Conservation (phyloP, 2,329 filamentous ascomycete species). For the Ophiocordyceps camponoti-saundersi region DNA sequence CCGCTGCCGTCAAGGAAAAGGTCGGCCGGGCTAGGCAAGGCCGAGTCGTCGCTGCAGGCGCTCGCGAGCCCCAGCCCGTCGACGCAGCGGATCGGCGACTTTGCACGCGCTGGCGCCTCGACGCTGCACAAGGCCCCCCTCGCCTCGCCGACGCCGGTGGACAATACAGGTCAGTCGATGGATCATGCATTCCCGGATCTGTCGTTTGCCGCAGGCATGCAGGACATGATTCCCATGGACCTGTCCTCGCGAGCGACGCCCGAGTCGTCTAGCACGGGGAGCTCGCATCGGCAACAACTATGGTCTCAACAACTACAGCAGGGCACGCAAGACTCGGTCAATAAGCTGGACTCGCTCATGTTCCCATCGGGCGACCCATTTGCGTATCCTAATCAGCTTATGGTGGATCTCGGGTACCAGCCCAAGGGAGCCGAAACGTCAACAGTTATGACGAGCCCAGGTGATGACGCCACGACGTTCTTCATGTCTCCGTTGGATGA, state of each 20-base stretch:
- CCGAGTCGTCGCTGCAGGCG: constrained; percentile 15
- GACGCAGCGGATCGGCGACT: constrained; percentile 16
- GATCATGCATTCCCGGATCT: constrained; percentile 17
- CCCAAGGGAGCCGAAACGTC: constrained; percentile 15
- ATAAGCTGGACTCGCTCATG: constrained; percentile 64
- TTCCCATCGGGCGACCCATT: constrained; percentile 66
- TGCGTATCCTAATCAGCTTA: constrained; percentile 61
- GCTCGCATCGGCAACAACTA: constrained; percentile 18
- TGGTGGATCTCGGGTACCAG: constrained; percentile 39
- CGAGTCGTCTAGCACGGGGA: constrained; percentile 24
- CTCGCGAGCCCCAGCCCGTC: constrained; percentile 14
- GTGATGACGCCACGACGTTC: constrained; percentile 27
- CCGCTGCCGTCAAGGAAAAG: constrained; percentile 35
- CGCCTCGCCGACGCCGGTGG: constrained; percentile 11
- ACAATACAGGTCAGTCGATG: constrained; percentile 13
- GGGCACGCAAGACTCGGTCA: constrained; percentile 28
- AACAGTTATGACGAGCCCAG: constrained; percentile 15
- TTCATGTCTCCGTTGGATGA: constrained; percentile 40
- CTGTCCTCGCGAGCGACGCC: constrained; percentile 24
- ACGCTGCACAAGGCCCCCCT: constrained; percentile 8
- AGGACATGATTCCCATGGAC: constrained; percentile 28
- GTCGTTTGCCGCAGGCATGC: constrained; percentile 20
- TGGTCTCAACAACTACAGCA: constrained; percentile 15
- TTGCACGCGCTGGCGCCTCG: constrained; percentile 13
- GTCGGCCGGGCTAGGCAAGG: constrained; percentile 26